Evolutionary conservation across 352 stramenopile genomes (phyloP).

Genomic region (Phytophthora hibernalis): DNA sequence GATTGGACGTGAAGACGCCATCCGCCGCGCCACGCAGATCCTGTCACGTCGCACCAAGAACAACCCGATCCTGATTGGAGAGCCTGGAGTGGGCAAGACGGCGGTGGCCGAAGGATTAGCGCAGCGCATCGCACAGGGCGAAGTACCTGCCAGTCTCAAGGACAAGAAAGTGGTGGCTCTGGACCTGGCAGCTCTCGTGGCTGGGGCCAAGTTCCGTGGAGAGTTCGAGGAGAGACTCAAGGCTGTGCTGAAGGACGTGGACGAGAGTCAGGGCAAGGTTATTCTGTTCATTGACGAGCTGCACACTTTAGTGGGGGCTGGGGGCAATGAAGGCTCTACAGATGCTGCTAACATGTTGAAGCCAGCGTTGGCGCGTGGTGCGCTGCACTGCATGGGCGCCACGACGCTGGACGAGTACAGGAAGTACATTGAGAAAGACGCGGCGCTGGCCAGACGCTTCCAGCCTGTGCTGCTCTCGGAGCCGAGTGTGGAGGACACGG

Average conservation of each 20-base stretch:
- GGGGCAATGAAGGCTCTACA: conserved; percentile 88
- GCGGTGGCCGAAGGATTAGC: conserved; percentile 96
- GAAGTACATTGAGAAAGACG: conserved; percentile 98
- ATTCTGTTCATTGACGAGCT: conserved; percentile 98
- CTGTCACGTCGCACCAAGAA: conserved; percentile 97
- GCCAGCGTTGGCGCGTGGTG: conserved; percentile 91
- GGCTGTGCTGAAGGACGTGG: conserved; percentile 95
- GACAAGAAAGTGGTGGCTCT: conserved; percentile 95
- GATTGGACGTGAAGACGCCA: conserved; percentile 95
- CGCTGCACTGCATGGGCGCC: conserved; percentile 93
- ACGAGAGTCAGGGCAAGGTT: conserved; percentile 94
- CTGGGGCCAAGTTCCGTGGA: conserved; percentile 95
- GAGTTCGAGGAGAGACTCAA: conserved; percentile 99
- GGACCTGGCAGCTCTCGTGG: conserved; percentile 96
- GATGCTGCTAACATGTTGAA: conserved; percentile 97
- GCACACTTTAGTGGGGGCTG: conserved; percentile 93
- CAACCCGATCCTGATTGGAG: conserved; percentile 98
- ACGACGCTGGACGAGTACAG: conserved; percentile 96
- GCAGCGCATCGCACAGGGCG: conserved; percentile 93
- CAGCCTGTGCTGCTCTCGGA: conserved; percentile 97
- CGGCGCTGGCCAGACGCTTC: conserved; percentile 96
- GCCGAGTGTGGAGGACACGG: conserved; percentile 95
- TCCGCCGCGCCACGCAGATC: conserved; percentile 96
- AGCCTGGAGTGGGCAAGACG: conserved; percentile 97
- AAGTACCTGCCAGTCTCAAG: conserved; percentile 96